A percentile compares a stretch with the other conserved stretches of the same genome.
phyloP scores from a whole-genome alignment of 495 filamentous ascomycete species.

The Apiosordaria backusii region DNA sequence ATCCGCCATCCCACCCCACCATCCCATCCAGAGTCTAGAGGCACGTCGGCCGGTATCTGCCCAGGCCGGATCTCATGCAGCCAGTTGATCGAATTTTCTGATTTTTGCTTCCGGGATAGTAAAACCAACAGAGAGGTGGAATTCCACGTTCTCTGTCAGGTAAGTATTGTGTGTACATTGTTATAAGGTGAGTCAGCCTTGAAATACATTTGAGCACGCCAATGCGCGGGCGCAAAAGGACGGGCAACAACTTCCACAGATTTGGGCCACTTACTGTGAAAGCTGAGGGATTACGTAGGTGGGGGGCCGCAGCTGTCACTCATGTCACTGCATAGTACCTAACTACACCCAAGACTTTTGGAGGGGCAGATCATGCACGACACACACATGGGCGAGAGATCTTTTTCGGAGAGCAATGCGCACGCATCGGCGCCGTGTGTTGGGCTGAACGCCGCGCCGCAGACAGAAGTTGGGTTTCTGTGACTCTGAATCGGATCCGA shows the following conservation, averaged over 20 bases:
- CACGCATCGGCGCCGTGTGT: not conserved
- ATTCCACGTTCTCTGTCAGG: not conserved
- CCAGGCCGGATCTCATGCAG: not conserved
- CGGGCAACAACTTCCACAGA: not conserved
- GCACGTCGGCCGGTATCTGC: not conserved
- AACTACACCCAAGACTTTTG: not conserved
- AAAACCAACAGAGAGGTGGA: not conserved
- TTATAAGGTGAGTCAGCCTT: not conserved
- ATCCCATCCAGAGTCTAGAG: not conserved
- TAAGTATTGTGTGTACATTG: not conserved
- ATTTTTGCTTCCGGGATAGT: not conserved
- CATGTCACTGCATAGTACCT: not conserved
- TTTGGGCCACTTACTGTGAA: too few species aligned
- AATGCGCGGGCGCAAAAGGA: not conserved
- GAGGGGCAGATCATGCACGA: not conserved
- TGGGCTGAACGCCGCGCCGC: not conserved
- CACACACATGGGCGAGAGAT: not conserved
- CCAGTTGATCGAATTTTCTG: not conserved
- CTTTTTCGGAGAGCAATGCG: not conserved
- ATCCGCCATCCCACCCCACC: not conserved
- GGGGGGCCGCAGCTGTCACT: not conserved
- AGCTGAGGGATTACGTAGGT: not conserved
- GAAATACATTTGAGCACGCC: not conserved
- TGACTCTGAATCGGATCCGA: too few species aligned
- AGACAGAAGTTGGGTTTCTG: not conserved